These are phyloP conservation scores for Haplosporangium sp. DNA, from an alignment of 371 early-diverging fungal species.

Conservation along the genomic window DNA sequence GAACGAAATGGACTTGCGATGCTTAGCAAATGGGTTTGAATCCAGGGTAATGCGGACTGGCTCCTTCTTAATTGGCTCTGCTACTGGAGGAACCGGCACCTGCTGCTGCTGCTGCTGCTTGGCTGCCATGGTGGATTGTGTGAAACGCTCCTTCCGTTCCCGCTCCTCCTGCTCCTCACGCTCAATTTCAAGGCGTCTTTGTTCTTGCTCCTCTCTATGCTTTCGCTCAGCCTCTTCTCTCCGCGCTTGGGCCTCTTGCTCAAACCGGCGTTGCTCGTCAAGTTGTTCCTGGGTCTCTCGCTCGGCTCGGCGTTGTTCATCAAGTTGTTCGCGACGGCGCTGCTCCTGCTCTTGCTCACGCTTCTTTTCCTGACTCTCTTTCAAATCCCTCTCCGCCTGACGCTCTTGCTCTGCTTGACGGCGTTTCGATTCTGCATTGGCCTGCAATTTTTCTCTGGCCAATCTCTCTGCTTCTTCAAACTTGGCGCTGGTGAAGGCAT, in stretches of 20 bases:
- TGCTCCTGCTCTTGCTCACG: slow-evolving; percentile 3
- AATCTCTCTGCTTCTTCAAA: slow-evolving; percentile 49
- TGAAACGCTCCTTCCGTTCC: slow-evolving; percentile 45
- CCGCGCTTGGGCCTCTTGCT: slow-evolving; percentile 30
- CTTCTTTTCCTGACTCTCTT: slow-evolving; percentile 16
- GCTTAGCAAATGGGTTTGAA: slow-evolving; percentile 47
- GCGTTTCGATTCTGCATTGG: slow-evolving; percentile 50
- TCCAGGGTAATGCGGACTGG: slow-evolving; percentile 46
- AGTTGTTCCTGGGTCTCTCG: too few relatives aligned
- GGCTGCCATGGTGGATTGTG: slow-evolving; percentile 35
- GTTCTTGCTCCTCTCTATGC: slow-evolving; percentile 54
- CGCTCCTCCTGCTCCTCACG: slow-evolving; percentile 57
- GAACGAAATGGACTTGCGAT: slow-evolving; percentile 44
- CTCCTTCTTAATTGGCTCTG: slow-evolving; percentile 22
- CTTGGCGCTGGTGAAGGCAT: slow-evolving; percentile 32
- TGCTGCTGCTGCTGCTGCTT: slow-evolving; percentile 29
- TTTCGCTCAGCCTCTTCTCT: slow-evolving; percentile 32
- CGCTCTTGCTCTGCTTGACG: slow-evolving; percentile 49
- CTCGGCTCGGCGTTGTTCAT: slow-evolving; percentile 15
- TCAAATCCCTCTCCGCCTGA: slow-evolving; percentile 37
- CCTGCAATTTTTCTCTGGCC: slow-evolving; percentile 47
- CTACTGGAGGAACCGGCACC: neutral
- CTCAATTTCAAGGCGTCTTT: slow-evolving; percentile 46
- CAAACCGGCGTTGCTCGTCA: too few relatives aligned
- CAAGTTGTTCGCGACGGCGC: neutral